These are phyloP conservation scores for Aphanomyces invadans DNA, from an alignment of 352 stramenopile species.

Conservation along the genomic window DNA sequence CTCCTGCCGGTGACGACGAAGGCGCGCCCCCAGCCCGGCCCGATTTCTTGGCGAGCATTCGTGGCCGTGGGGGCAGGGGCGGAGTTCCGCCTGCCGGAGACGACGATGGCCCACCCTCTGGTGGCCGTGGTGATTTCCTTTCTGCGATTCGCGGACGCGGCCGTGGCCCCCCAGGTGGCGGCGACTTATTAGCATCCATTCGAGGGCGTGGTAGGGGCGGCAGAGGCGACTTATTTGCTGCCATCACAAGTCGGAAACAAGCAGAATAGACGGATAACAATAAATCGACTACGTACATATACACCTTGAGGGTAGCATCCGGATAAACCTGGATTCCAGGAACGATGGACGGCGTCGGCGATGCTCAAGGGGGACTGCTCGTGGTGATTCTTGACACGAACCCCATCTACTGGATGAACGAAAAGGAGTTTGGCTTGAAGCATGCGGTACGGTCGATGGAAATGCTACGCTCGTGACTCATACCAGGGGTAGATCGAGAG, in stretches of 20 bases:
- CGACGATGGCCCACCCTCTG: constrained; percentile 28
- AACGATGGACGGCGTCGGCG: neutral
- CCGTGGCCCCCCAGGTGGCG: constrained; percentile 37
- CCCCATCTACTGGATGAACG: constrained; percentile 55
- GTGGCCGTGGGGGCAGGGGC: constrained; percentile 1
- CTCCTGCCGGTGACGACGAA: neutral
- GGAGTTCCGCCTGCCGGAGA: constrained; percentile 19
- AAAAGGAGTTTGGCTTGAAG: constrained; percentile 14
- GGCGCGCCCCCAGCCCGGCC: neutral
- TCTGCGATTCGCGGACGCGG: constrained; percentile 50
- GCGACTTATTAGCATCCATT: constrained; percentile 52
- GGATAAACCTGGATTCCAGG: neutral
- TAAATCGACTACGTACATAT: too few relatives aligned
- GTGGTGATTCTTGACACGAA: constrained; percentile 80
- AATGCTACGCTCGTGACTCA: constrained; percentile 44
- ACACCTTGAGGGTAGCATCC: neutral
- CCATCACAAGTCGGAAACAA: constrained; percentile 62
- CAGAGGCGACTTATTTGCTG: constrained; percentile 36
- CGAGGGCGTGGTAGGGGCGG: constrained; percentile 26
- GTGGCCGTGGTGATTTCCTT: constrained; percentile 42
- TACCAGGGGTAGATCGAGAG: constrained; percentile 39
- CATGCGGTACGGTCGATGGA: constrained; percentile 26
- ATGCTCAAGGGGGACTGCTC: constrained; percentile 36
- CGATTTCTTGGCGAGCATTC: neutral
- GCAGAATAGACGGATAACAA: constrained; percentile 7